Evolutionary conservation across 2,329 filamentous ascomycete species (phyloP).

Genomic region (Exutisphaerella laricina): DNA sequence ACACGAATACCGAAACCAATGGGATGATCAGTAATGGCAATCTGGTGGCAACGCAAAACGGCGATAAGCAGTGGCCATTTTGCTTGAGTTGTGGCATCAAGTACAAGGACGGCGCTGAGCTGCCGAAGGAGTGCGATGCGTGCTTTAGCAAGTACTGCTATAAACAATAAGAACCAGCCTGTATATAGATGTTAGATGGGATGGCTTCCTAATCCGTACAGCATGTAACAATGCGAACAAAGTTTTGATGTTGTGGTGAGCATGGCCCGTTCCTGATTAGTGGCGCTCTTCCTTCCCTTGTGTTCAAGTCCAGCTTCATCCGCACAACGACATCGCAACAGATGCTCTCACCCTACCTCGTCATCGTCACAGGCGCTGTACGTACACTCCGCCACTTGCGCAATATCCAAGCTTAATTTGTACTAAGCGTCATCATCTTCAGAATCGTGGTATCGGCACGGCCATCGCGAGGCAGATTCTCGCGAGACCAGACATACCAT

Average conservation of each 20-base stretch:
- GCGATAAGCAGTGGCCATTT: constrained; percentile 33
- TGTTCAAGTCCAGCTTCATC: no score
- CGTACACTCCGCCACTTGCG: no score
- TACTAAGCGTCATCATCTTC: no score
- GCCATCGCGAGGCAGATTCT: constrained; percentile 33
- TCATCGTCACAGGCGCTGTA: not conserved
- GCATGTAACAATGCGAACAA: no score
- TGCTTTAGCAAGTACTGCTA: constrained; percentile 41
- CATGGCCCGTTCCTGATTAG: no score
- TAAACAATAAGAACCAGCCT: constrained; percentile 2
- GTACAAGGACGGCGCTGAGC: constrained; percentile 29
- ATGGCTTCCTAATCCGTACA: no score
- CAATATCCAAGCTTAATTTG: no score
- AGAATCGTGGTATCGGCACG: constrained; percentile 34
- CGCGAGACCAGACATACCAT: constrained; percentile 16
- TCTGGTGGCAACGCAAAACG: constrained; percentile 37
- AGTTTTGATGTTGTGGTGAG: no score
- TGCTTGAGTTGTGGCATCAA: constrained; percentile 43
- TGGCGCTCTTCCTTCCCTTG: no score
- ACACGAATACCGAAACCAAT: constrained; percentile 33
- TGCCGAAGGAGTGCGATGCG: constrained; percentile 34
- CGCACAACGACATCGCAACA: not conserved
- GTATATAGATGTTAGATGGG: no score
- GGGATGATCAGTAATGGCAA: constrained; percentile 40
- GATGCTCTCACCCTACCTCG: not conserved